Evolutionary conservation across 1,284 basidiomycete species (phyloP), one percentile per base, ranked within the genome.

Genomic region (Pseudozyma hubeiensis): DNA sequence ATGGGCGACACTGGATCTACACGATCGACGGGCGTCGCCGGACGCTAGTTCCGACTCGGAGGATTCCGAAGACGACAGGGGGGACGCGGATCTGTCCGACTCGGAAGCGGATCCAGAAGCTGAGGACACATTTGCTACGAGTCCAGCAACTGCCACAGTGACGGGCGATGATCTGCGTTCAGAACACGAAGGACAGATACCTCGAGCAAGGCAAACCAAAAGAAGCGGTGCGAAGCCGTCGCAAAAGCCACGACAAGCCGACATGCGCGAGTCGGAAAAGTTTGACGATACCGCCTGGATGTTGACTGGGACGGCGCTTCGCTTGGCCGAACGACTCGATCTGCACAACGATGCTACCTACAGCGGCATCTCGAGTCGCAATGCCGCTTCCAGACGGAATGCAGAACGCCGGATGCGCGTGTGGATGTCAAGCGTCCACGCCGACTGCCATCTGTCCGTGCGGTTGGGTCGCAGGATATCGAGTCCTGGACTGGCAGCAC

Each of bases 201-300:
- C 69, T 31, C 61, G 58, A 14, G 31, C 48, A 4, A 31, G 37
- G 3, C 31, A 53, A 5, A 58, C 53, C 11, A 54, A 54, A 19
- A 41, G 52, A 33, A 24, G 41, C 29, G 51, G 46, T n/a, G 16
- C 35, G 5, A 43, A 31, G 35, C 44, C 60, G 7, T 31, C 63
- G 40, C 55, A 53, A 44, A 48, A 53, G 33, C 55, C 68, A 33
- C 51, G 61, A 30, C 61, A 76, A 37, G 61, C 58, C 24, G 60
- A 74, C 47, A 61, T 73, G 67, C 58, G 70, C 29, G 68, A 73
- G 41, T 70, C 71, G 9, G 72, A 78, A 54, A 68, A 71, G 53
- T 78, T 75, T 35, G 76, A 78, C 52, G 70, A 71, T 19, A 75
- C 73, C 9, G 72, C 72, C 7, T 78, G 76, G 76, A 71, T 75